Evolutionary conservation across 768 basidiomycete genomes (phyloP), one percentile per base, ranked within the genome.

Genomic region (Termitomyces bulborhizus): DNA sequence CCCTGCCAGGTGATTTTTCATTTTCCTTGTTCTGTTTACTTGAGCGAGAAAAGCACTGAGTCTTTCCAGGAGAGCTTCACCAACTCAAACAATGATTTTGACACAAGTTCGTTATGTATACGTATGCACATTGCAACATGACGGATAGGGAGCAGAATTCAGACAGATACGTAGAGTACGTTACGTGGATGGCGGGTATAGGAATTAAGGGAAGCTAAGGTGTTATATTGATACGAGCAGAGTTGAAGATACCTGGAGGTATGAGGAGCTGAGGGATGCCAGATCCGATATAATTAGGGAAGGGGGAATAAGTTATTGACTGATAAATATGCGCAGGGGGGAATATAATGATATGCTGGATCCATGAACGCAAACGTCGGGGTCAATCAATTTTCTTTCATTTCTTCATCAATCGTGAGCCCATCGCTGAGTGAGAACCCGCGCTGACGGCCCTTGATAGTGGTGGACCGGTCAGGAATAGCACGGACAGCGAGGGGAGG

Each of bases 351-450:
- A 50, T 40, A 53, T 53, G 51, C 42, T 34, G 51, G 8, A 34
- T 53, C 34, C 51, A 53, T 44, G 26, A 44, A 36, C 4, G 31
- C 31, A 36, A 36, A 43, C 18, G 51, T 32, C 42, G 43, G 34
- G 21, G 24, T 36, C 42, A 26, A 34, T 61, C 46, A 74, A 59
- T 73, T 71, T 57, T 75, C 74, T 49, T 72, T 77, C 70, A 75
- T 71, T 45, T 72, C 72, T 55, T 76, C 74, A 51, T 74, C 73
- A 31, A 75, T 75, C 45, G 64, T 68, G 37, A 60, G 64, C 31
- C 66, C 63, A 2, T 62, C 57, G 39, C 66, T 67, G 32, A 68
- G 62, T 4, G 69, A 71, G 18, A 71, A 70, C 6, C 68, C 68
- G 13, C 72, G 61, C 9, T 69, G 66, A 29, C 70, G 66, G 13